phyloP scores from a whole-genome alignment of 371 early-diverging fungal species.

The Capniomyces stellatus region DNA sequence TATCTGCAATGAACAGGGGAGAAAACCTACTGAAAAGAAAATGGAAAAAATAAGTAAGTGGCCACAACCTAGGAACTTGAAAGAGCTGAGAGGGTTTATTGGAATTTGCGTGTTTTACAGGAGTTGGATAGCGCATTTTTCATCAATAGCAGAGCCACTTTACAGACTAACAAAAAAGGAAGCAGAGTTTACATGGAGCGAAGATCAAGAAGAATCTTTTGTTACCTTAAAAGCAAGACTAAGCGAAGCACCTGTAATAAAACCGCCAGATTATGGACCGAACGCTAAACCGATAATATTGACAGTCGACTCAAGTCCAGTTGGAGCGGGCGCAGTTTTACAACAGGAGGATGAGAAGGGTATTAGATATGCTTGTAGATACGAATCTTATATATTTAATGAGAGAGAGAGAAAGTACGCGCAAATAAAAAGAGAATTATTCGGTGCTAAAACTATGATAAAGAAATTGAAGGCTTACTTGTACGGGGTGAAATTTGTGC shows the following conservation, averaged over 20 bases:
- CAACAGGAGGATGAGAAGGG: conserved; percentile 4
- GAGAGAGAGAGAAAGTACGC: conserved; percentile 6
- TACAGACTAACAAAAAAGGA: conserved; percentile 6
- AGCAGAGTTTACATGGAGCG: conserved; percentile 1
- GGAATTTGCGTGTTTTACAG: conserved; percentile 6
- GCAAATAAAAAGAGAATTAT: conserved; percentile 8
- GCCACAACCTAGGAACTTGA: conserved; percentile 1
- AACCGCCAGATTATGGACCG: conserved; percentile 3
- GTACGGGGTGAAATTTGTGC: conserved; percentile 3
- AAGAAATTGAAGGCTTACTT: conserved; percentile 2
- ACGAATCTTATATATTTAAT: conserved; percentile 6
- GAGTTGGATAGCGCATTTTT: conserved; percentile 3
- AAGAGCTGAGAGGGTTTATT: conserved; percentile 2
- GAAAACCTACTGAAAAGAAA: conserved; percentile 1
- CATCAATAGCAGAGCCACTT: conserved; percentile 4
- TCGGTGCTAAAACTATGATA: conserved; percentile 1
- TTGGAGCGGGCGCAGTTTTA: conserved; percentile 6
- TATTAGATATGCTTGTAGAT: conserved; percentile 2
- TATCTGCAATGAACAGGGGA: conserved; percentile 3
- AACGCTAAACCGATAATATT: conserved; percentile 2
- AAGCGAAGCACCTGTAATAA: not conserved
- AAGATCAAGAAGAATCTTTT: conserved; percentile 3
- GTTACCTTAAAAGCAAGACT: conserved; percentile 1
- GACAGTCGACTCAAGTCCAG: conserved; percentile 6
- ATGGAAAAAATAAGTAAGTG: not conserved